These are phyloP conservation scores for Hibiscus trionum DNA, from an alignment of 345 rosid genomes.

Conservation along the genomic window DNA sequence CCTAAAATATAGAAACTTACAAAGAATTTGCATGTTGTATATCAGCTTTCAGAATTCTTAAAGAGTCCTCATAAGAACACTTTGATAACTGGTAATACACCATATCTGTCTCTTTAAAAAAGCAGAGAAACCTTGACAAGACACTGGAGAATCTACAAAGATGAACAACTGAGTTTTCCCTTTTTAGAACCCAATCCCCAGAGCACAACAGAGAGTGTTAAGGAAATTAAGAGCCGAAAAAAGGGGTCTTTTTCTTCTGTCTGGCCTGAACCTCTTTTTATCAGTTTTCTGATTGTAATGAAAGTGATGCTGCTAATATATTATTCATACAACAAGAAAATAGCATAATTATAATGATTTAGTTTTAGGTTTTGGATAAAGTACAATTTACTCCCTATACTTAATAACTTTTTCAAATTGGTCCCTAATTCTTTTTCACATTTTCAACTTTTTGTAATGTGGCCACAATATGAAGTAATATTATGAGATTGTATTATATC, in stretches of 20 bases:
- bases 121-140: neutral
- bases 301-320: neutral
- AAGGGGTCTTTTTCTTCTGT: neutral
- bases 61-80: slow-evolving; percentile 36
- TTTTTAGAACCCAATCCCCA: slow-evolving; percentile 16
- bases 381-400: too few relatives aligned
- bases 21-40: slow-evolving; percentile 40
- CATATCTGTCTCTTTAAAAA: slow-evolving; percentile 18
- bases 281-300: neutral
- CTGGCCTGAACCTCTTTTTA: slow-evolving; percentile 12
- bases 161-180: slow-evolving; percentile 7
- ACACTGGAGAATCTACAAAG: neutral
- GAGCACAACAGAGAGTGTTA: neutral
- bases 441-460: too few relatives aligned
- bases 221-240: neutral
- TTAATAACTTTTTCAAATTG: too few relatives aligned
- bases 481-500: too few relatives aligned
- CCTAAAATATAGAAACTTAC: slow-evolving; percentile 24
- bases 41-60: slow-evolving; percentile 38
- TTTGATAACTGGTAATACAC: slow-evolving; percentile 15
- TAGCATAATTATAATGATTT: too few relatives aligned
- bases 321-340: neutral
- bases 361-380: too few relatives aligned
- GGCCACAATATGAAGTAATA: too few relatives aligned
- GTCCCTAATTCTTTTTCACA: too few relatives aligned